Evolutionary conservation across 306 rosid genomes (phyloP), one percentile per base, ranked within the genome.

Genomic region (Clitoria ternatea): DNA sequence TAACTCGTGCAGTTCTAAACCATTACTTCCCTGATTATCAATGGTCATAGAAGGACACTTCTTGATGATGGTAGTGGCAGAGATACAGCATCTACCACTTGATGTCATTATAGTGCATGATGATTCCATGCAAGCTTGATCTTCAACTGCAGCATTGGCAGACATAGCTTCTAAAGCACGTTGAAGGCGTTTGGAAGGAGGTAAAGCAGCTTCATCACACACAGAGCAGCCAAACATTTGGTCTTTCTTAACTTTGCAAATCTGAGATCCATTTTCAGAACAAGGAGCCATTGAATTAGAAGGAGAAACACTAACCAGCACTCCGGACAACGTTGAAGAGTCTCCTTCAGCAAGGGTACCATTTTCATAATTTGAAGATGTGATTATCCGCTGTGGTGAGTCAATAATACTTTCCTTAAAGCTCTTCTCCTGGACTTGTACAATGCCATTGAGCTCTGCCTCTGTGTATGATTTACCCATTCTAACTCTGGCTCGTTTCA

Each of bases 161-260:
- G 96, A 95, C 99, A 95, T 95, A 47, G 99, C 99, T 87, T 95
- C 95, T 52, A 95, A 75, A 75, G 99, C 99, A 62, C 99, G 99
- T 67, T 95, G 93, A 27, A 91, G 87, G 48, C 99, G 96, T 78
- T 95, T 95, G 30, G 97, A 89, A 27, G 97, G 99, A 9, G 99
- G 99, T 67, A 95, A 81, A 77, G 80, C 85, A 75, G 99, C 90
- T 87, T 95, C 99, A 45, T 88, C 92, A 77, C 86, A 90, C 61
- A 88, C 75, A 2, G 78, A 80, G 71, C 81, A 79, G 70, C 90
- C 77, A 77, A 85, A 62, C 12, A 81, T 67, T 75, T 87, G 87
- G 59, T 86, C 92, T 66, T 89, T 89, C 79, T 86, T 75, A 43
- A 62, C 59, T 74, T 85, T 82, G 77, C 87, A 86, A 70, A 66